Conservation (phyloP, 192 early-diverging fungal species). For the Linnemannia zychae region DNA sequence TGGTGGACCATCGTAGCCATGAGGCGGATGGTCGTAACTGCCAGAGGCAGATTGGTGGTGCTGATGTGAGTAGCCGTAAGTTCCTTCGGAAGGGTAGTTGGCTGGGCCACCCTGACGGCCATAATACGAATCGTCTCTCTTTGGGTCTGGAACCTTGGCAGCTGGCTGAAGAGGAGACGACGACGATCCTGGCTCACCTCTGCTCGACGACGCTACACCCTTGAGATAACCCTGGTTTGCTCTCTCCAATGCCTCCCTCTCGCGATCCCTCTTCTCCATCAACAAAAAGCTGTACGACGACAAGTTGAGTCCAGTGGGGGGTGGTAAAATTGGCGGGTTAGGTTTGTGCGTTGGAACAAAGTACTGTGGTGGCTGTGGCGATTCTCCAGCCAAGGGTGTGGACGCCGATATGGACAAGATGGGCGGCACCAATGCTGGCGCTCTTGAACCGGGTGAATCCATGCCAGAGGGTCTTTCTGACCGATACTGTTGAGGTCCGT, state of each 20-base stretch:
- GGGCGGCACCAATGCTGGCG: slow-evolving; percentile 25
- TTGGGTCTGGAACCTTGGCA: slow-evolving; percentile 25
- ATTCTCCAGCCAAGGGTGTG: slow-evolving; percentile 41
- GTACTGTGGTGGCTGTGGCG: slow-evolving; percentile 40
- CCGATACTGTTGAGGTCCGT: not conserved
- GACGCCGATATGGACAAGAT: slow-evolving; percentile 43
- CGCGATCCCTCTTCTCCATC: slow-evolving; percentile 55
- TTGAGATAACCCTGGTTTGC: slow-evolving; percentile 41
- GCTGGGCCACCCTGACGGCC: not conserved
- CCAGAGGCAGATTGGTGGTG: slow-evolving; percentile 5
- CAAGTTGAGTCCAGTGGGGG: slow-evolving; percentile 45
- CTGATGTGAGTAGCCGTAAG: slow-evolving; percentile 1
- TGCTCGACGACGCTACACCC: slow-evolving; percentile 13
- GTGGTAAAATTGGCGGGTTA: slow-evolving; percentile 25
- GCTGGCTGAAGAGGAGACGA: slow-evolving; percentile 8
- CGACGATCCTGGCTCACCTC: slow-evolving; percentile 10
- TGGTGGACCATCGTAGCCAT: slow-evolving; percentile 15
- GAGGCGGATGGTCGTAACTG: slow-evolving; percentile 6
- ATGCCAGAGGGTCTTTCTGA: not conserved
- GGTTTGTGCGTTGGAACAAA: slow-evolving; percentile 45
- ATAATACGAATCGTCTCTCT: slow-evolving; percentile 20
- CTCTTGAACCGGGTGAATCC: not conserved
- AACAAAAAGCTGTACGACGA: slow-evolving; percentile 51
- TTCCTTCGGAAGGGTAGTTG: slow-evolving; percentile 1
- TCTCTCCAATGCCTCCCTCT: slow-evolving; percentile 48